Evolutionary conservation across 129 eudicot genomes (phyloP).

Genomic region (Apium graveolens): DNA sequence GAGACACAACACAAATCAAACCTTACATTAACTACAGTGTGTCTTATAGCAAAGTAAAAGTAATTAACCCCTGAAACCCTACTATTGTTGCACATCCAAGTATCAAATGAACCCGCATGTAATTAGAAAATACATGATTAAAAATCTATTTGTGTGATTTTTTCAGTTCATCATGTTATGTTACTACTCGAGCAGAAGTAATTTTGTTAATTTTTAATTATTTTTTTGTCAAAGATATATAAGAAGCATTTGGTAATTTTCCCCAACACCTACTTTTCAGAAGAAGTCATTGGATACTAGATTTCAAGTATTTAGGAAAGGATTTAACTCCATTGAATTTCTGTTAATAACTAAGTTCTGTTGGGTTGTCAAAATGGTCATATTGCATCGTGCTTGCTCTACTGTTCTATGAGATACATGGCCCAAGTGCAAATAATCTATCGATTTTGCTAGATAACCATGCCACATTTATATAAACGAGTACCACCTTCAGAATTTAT

Average conservation of each 20-base stretch:
- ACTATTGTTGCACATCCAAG: not conserved
- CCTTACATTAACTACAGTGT: not conserved
- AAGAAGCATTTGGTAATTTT: not conserved
- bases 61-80: not conserved
- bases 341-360: not conserved
- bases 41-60: not conserved
- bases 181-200: not conserved
- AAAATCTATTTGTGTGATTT: not conserved
- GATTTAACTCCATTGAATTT: not conserved
- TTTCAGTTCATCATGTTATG: not conserved
- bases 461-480: not conserved
- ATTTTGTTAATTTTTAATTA: not conserved
- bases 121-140: not conserved
- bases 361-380: not conserved
- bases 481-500: not conserved
- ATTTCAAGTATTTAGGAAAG: not conserved
- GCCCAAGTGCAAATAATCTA: not conserved
- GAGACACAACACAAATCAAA: not conserved
- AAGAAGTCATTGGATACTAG: not conserved
- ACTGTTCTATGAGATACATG: not conserved
- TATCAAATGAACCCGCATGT: not conserved
- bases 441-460: not conserved
- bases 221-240: not conserved
- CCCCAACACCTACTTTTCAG: not conserved
- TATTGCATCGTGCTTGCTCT: not conserved